phyloP scores from a whole-genome alignment of 2,329 filamentous ascomycete genomes.

The Phyllosticta ampelicida region DNA sequence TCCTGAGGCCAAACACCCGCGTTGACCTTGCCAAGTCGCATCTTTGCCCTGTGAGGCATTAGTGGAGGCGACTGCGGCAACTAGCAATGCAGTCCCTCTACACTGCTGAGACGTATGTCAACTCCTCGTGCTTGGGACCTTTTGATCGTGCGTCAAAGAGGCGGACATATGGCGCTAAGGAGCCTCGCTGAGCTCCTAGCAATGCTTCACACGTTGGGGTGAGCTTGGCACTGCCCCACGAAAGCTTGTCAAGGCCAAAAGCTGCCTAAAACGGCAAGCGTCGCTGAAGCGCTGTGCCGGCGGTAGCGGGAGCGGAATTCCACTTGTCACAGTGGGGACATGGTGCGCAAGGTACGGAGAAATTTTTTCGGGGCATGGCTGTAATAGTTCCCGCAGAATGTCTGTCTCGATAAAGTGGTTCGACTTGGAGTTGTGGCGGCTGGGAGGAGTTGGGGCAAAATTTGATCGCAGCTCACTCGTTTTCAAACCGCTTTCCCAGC shows the following conservation, averaged over 20 bases:
- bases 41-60: neutral
- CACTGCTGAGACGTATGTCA: neutral
- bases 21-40: neutral
- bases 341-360: neutral
- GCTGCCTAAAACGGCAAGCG: neutral
- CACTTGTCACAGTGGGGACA: neutral
- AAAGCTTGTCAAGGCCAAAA: constrained; percentile 4
- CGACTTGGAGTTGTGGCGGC: neutral
- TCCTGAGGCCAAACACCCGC: neutral
- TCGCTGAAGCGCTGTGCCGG: neutral
- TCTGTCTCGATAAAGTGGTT: neutral
- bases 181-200: neutral
- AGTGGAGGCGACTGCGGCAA: constrained; percentile 1
- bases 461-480: neutral
- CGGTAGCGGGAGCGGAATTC: neutral
- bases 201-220: neutral
- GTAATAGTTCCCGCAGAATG: neutral
- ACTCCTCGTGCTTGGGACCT: neutral
- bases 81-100: neutral
- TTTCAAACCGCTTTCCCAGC: neutral
- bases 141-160: neutral
- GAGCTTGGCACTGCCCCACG: constrained; percentile 5
- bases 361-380: neutral
- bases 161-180: neutral
- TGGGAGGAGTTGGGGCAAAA: neutral